Base-by-base conservation (phyloP, 139 green algal species). In the Gonium pectorale region DNA sequence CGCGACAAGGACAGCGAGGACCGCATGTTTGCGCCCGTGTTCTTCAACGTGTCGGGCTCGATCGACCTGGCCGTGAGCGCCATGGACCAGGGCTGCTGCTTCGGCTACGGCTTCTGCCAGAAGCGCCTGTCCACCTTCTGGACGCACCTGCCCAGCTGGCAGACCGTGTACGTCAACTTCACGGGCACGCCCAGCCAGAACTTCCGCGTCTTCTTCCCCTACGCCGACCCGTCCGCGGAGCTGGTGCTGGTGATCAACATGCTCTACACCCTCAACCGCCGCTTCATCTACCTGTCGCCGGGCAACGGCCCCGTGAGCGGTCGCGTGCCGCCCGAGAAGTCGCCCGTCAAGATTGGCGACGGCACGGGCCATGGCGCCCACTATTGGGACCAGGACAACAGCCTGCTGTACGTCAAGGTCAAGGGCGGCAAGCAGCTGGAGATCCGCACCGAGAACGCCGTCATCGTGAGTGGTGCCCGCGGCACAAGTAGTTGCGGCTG, bases 61-160 rank as follows among this genome's bases (percentile, higher is more conserved):
- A n/a, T n/a, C n/a, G n/a, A n/a, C n/a, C n/a, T 89, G 31, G 37
- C 85, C 26, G 49, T 82, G 6, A 24, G 56, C 19, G 52, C 70
- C 24, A 89, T 90, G 80, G 91, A 94, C 91, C 88, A 92, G 33
- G 89, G 91, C 73, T 94, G 91, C 89, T 94, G 91, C 89, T 92
- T 94, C 59, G 89, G 72, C 60, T 92, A 90, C 79, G 86, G 79
- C n/a, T n/a, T n/a, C 5, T 92, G 89, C 79, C 66, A 51, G 37
- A 72, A 72, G 82, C 78, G 89, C 13, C 69, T 89, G 19, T 83
- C n/a, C n/a, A n/a, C n/a, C n/a, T n/a, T n/a, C n/a, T n/a, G n/a
- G n/a, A n/a, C n/a, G n/a, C n/a, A n/a, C n/a, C n/a, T n/a, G n/a
- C n/a, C n/a, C n/a, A n/a, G n/a, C n/a, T n/a, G 33, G 9, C 15